phyloP scores from a whole-genome alignment of 768 basidiomycete genomes.

The Solioccasus polychromus region DNA sequence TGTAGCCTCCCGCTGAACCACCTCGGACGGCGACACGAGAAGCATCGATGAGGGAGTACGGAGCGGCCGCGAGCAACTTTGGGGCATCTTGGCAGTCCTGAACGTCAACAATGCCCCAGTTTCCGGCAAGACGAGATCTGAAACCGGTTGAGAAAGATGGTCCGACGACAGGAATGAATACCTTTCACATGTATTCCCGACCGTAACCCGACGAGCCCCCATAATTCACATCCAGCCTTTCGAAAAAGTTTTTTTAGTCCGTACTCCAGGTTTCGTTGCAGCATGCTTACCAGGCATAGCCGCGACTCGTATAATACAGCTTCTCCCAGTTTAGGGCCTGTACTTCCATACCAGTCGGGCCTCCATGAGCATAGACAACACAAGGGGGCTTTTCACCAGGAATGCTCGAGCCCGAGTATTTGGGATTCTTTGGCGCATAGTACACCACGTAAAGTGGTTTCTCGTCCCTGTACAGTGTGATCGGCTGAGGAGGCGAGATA shows the following conservation, averaged over 20 bases:
- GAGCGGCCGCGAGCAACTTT: constrained; percentile 41
- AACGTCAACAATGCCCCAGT: constrained; percentile 77
- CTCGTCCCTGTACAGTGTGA: constrained; percentile 38
- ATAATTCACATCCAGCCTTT: constrained; percentile 73
- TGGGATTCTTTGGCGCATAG: constrained; percentile 65
- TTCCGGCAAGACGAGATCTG: constrained; percentile 49
- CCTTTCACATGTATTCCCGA: constrained; percentile 51
- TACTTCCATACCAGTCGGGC: constrained; percentile 51
- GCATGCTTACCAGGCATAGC: constrained; percentile 64
- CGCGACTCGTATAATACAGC: constrained; percentile 67
- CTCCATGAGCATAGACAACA: constrained; percentile 65
- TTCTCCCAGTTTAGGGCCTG: constrained; percentile 53
- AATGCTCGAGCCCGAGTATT: constrained; percentile 46
- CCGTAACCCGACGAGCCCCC: constrained; percentile 77
- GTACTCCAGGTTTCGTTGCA: too few relatives aligned
- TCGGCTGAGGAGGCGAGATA: constrained; percentile 49
- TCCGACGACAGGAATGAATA: neutral
- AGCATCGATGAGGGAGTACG: constrained; percentile 57
- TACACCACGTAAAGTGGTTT: constrained; percentile 58
- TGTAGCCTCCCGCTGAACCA: constrained; percentile 72
- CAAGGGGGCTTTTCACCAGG: constrained; percentile 64
- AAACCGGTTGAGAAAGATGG: constrained; percentile 8
- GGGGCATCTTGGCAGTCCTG: constrained; percentile 61
- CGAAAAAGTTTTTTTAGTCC: neutral
- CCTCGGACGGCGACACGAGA: constrained; percentile 69